These are phyloP conservation scores for Tuctoria greenei DNA, from an alignment of 176 grass and related monocot species.

Conservation along the genomic window DNA sequence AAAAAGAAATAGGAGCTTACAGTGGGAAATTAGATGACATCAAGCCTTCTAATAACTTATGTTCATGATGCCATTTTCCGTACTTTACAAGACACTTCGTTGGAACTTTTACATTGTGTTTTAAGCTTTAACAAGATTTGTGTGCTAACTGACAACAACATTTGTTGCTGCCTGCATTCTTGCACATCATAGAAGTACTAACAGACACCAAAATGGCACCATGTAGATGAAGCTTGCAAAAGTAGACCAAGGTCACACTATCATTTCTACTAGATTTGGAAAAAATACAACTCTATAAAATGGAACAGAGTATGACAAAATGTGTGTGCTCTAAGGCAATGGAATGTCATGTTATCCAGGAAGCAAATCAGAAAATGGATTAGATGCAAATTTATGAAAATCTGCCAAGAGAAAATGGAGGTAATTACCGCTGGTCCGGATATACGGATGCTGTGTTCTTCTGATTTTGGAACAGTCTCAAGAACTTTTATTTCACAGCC, in stretches of 20 bases:
- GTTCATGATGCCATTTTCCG: not conserved
- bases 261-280: conserved; percentile 13
- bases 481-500: conserved; percentile 90
- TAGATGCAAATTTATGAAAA: conserved; percentile 9
- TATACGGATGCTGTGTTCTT: conserved; percentile 68
- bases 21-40: not conserved
- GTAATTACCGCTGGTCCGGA: conserved; percentile 77
- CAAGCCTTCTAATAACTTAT: not conserved
- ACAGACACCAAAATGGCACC: not conserved
- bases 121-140: not conserved
- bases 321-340: not conserved
- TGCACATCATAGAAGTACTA: conserved; percentile 22
- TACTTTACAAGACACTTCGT: not conserved
- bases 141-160: conserved; percentile 3
- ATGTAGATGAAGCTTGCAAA: conserved; percentile 13
- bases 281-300: conserved; percentile 17
- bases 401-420: conserved; percentile 30
- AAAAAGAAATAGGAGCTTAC: not conserved
- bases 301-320: not conserved
- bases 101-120: conserved; percentile 1
- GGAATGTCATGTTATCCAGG: not conserved
- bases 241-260: not conserved
- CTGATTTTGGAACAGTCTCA: conserved; percentile 68
- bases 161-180: conserved; percentile 10
- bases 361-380: conserved; percentile 29